A percentile compares a stretch with the other conserved stretches of the same genome.
These are phyloP conservation scores for Polyporus tsugae DNA, from an alignment of 1,284 basidiomycete genomes.

Conservation along the genomic window DNA sequence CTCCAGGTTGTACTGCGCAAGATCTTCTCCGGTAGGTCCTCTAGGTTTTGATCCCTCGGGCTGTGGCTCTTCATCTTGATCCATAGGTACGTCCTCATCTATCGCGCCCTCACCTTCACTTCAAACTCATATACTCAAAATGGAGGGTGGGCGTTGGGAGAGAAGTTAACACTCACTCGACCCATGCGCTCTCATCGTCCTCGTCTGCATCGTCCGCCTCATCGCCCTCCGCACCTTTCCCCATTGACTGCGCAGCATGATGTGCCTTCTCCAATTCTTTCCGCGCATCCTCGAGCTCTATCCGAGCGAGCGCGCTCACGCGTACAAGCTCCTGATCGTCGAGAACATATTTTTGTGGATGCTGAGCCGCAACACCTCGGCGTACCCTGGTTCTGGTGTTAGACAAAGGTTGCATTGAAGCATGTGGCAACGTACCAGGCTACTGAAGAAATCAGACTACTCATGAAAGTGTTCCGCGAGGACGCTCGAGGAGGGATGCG, in stretches of 20 bases:
- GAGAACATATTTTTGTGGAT: constrained; percentile 90
- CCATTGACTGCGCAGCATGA: constrained; percentile 80
- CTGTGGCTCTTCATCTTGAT: constrained; percentile 40
- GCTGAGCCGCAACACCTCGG: constrained; percentile 77
- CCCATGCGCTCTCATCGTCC: constrained; percentile 70
- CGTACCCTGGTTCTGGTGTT: constrained; percentile 72
- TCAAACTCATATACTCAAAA: constrained; percentile 36
- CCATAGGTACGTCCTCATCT: constrained; percentile 64
- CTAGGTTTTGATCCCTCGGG: constrained; percentile 49
- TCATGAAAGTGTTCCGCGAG: constrained; percentile 53
- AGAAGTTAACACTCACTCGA: constrained; percentile 73
- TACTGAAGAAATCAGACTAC: constrained; percentile 73
- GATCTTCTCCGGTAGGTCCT: constrained; percentile 72
- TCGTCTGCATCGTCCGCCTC: constrained; percentile 56
- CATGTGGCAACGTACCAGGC: constrained; percentile 48
- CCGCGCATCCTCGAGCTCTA: constrained; percentile 89
- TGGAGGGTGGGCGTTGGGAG: constrained; percentile 26
- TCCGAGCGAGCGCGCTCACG: constrained; percentile 88
- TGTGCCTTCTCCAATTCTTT: constrained; percentile 86
- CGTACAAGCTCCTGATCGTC: constrained; percentile 93
- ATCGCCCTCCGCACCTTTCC: constrained; percentile 69
- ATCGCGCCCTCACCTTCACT: constrained; percentile 67
- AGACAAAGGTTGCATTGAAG: not conserved
- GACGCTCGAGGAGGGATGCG: not conserved
- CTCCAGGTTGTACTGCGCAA: constrained; percentile 94